A percentile compares a stretch with the other conserved stretches of the same genome.
These are phyloP conservation scores for Litchi chinensis DNA, from an alignment of 345 rosid species.

Conservation along the genomic window DNA sequence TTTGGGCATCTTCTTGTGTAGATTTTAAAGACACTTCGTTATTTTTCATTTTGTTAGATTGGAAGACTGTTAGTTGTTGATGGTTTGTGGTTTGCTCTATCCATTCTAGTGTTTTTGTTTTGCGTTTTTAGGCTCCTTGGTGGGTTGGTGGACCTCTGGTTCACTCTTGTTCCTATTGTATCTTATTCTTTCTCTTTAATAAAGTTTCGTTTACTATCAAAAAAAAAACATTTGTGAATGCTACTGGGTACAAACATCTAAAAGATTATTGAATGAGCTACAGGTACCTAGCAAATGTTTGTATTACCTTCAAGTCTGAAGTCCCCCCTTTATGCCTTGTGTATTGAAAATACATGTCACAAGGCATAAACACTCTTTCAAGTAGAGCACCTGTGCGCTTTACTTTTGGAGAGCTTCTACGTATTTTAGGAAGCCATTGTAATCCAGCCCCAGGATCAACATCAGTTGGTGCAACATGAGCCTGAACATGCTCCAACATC, in stretches of 20 bases:
- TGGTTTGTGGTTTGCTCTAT: too few relatives aligned
- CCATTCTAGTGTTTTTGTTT: too few relatives aligned
- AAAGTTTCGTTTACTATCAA: too few relatives aligned
- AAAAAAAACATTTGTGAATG: not conserved
- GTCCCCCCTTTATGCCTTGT: conserved; percentile 98
- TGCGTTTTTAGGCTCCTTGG: too few relatives aligned
- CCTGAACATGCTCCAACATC: conserved; percentile 96
- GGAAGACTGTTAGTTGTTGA: too few relatives aligned
- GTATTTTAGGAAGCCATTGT: conserved; percentile 98
- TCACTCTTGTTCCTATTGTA: too few relatives aligned
- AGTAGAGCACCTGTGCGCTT: conserved; percentile 98
- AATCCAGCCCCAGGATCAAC: conserved; percentile 99
- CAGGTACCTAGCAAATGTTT: not conserved
- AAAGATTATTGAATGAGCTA: conserved; percentile 1
- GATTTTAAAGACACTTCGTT: too few relatives aligned
- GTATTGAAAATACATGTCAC: conserved; percentile 95
- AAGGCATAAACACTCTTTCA: conserved; percentile 98
- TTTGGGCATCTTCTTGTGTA: too few relatives aligned
- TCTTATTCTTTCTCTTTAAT: too few relatives aligned
- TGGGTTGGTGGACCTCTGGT: too few relatives aligned
- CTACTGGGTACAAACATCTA: conserved; percentile 9
- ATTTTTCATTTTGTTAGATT: too few relatives aligned
- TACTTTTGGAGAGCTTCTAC: conserved; percentile 79
- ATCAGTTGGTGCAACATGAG: conserved; percentile 99
- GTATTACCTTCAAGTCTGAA: conserved; percentile 87